Conservation (phyloP, 2,329 filamentous ascomycete species). For the Curvularia verruculosa region DNA sequence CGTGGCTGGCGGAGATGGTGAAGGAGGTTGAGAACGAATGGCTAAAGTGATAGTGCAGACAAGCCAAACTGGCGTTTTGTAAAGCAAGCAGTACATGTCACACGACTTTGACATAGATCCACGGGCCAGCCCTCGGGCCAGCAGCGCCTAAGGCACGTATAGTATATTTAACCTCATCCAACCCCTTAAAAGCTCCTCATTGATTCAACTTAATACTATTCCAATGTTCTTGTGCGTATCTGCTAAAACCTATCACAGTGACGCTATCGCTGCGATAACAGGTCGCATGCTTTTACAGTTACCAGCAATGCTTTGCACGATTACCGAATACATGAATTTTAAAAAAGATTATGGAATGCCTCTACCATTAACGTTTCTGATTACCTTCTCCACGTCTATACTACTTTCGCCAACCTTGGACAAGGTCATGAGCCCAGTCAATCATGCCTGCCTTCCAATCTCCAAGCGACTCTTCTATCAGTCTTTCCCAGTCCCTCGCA, state of each 20-base stretch:
- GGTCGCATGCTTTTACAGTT: background rate
- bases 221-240: too few relatives aligned
- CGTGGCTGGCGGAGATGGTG: conserved; percentile 40
- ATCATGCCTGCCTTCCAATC: conserved; percentile 93
- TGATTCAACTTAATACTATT: too few relatives aligned
- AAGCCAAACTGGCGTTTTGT: background rate
- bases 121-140: too few relatives aligned
- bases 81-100: background rate
- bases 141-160: too few relatives aligned
- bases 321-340: too few relatives aligned
- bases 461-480: conserved; percentile 83
- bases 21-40: conserved; percentile 37
- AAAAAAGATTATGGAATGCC: background rate
- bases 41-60: conserved; percentile 17
- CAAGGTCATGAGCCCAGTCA: conserved; percentile 90
- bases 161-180: too few relatives aligned
- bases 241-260: too few relatives aligned
- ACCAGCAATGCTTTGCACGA: background rate
- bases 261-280: background rate
- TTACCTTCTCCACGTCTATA: background rate
- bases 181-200: too few relatives aligned
- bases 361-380: background rate
- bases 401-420: conserved; percentile 78
- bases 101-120: too few relatives aligned
- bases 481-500: conserved; percentile 80